These are phyloP conservation scores for Piper betle DNA, from an alignment of 164 flowering plant genomes.

Conservation along the genomic window DNA sequence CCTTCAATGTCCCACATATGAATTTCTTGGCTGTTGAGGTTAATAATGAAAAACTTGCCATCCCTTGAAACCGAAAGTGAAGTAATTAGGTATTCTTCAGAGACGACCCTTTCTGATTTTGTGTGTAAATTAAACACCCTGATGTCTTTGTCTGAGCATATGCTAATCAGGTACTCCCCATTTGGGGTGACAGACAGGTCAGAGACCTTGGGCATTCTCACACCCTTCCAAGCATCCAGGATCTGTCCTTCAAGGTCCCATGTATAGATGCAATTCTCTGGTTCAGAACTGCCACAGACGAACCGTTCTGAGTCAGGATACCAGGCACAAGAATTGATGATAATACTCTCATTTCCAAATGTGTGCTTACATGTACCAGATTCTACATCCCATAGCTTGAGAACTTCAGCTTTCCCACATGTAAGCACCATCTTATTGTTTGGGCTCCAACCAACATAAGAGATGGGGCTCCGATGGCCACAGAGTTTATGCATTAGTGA, in stretches of 20 bases:
- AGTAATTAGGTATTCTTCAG: constrained; percentile 61
- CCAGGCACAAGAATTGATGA: constrained; percentile 91
- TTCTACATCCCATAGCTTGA: constrained; percentile 86
- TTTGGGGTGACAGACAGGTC: constrained; percentile 81
- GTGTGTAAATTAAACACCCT: constrained; percentile 43
- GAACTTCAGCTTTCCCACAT: constrained; percentile 75
- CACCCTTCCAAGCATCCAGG: constrained; percentile 69
- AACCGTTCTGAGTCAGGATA: constrained; percentile 69
- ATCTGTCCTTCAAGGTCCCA: constrained; percentile 81
- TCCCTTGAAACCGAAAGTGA: constrained; percentile 72
- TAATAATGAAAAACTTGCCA: constrained; percentile 50
- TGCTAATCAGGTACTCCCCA: constrained; percentile 53
- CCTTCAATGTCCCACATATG: constrained; percentile 83
- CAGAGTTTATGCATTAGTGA: constrained; percentile 37
- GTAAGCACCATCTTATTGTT: constrained; percentile 80
- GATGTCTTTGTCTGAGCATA: constrained; percentile 61
- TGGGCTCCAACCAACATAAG: constrained; percentile 90
- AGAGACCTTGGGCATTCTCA: constrained; percentile 60
- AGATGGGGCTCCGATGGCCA: constrained; percentile 69
- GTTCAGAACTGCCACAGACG: constrained; percentile 72
- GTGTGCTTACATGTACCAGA: constrained; percentile 69
- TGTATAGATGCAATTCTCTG: constrained; percentile 69
- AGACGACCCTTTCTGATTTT: constrained; percentile 45
- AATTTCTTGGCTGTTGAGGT: constrained; percentile 78
- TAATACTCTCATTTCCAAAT: constrained; percentile 48